Evolutionary conservation across 2,329 filamentous ascomycete genomes (phyloP).

Genomic region (Alternaria solani): DNA sequence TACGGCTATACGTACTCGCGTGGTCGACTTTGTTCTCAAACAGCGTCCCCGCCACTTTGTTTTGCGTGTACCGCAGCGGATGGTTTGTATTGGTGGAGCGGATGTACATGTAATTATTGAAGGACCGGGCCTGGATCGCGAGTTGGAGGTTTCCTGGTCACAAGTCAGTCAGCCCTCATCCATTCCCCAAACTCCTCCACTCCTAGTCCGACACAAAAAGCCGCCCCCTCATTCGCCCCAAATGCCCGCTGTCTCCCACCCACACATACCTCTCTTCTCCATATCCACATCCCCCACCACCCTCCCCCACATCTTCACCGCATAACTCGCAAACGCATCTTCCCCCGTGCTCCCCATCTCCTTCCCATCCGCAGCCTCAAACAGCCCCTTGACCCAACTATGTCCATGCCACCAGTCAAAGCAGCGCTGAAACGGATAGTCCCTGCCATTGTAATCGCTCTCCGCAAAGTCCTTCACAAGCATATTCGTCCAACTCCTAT

Average conservation of each 20-base stretch:
- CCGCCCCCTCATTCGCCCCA: background rate
- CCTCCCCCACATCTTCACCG: constrained; percentile 91
- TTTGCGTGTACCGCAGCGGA: constrained; percentile 78
- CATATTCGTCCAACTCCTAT: constrained; percentile 82
- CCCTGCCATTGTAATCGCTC: constrained; percentile 68
- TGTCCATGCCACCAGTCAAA: constrained; percentile 98
- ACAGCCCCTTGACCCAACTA: constrained; percentile 87
- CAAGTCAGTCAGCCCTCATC: background rate
- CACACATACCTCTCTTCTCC: constrained; percentile 67
- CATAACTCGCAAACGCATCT: constrained; percentile 86
- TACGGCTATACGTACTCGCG: constrained; percentile 76
- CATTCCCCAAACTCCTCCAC: background rate
- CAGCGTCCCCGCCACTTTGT: constrained; percentile 74
- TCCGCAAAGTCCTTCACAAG: constrained; percentile 87
- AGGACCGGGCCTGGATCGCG: constrained; percentile 74
- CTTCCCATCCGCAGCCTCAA: constrained; percentile 75
- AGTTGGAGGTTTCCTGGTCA: constrained; percentile 78
- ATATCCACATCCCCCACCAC: constrained; percentile 78
- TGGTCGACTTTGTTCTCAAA: constrained; percentile 98
- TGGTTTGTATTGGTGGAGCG: constrained; percentile 72
- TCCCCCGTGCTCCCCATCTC: constrained; percentile 90
- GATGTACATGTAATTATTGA: constrained; percentile 86
- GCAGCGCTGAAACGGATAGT: constrained; percentile 79
- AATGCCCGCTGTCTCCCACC: background rate
- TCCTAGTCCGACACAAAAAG: background rate